These are phyloP conservation scores for Trichoderma semiorbis DNA, from an alignment of 2,329 filamentous ascomycete genomes.

Conservation along the genomic window DNA sequence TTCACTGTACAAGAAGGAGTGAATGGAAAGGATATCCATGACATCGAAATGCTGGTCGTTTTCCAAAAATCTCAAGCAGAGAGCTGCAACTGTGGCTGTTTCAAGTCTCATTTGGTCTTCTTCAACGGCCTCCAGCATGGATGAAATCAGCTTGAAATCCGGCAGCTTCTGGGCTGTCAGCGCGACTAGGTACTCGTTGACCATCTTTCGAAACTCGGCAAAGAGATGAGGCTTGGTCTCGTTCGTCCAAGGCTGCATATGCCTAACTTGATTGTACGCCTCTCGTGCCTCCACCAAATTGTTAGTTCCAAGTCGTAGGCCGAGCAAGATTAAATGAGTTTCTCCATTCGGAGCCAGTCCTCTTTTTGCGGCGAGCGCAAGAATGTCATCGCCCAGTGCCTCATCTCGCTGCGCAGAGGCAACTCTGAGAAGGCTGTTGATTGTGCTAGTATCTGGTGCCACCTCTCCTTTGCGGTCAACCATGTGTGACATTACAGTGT, in stretches of 20 bases:
- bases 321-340: conserved; percentile 72
- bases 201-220: conserved; percentile 54
- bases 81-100: conserved; percentile 67
- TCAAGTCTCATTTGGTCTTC: conserved; percentile 67
- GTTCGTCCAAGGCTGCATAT: conserved; percentile 37
- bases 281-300: conserved; percentile 68
- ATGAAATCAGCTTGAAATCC: conserved; percentile 67
- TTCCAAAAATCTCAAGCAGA: conserved; percentile 71
- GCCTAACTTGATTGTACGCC: conserved; percentile 52
- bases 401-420: conserved; percentile 68
- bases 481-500: conserved; percentile 66
- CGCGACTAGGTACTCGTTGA: conserved; percentile 70
- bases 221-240: conserved; percentile 42
- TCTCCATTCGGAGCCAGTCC: conserved; percentile 63
- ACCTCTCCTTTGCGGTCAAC: conserved; percentile 53
- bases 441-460: conserved; percentile 63
- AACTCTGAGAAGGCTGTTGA: conserved; percentile 73
- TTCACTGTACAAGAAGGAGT: conserved; percentile 67
- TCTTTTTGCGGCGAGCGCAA: conserved; percentile 62
- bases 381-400: conserved; percentile 69
- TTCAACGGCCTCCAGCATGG: conserved; percentile 70
- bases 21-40: conserved; percentile 75
- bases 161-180: conserved; percentile 59
- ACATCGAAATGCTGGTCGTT: conserved; percentile 76
- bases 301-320: conserved; percentile 68